A percentile compares a stretch with the other conserved stretches of the same genome.
These are phyloP conservation scores for Austroboletus festivus DNA, from an alignment of 768 basidiomycete species.

Conservation along the genomic window DNA sequence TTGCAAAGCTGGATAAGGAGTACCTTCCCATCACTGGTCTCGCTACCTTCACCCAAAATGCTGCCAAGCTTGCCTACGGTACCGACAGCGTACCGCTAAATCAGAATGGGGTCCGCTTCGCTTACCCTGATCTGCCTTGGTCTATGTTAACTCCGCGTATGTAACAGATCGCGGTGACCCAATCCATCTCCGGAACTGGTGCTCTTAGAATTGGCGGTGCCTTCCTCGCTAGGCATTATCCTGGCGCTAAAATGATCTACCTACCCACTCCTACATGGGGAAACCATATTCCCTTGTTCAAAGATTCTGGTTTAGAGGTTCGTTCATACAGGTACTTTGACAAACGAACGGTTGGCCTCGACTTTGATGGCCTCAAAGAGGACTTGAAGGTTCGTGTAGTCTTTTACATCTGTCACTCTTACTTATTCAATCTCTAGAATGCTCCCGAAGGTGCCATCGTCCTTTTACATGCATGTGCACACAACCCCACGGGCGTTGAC, in stretches of 20 bases:
- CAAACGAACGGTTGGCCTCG: constrained; percentile 86
- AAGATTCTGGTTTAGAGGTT: constrained; percentile 92
- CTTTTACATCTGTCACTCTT: background rate
- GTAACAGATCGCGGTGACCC: constrained; percentile 76
- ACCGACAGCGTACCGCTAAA: constrained; percentile 69
- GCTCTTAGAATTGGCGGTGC: constrained; percentile 93
- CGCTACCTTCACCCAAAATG: constrained; percentile 77
- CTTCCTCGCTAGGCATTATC: constrained; percentile 88
- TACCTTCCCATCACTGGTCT: constrained; percentile 96
- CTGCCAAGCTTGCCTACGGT: constrained; percentile 90
- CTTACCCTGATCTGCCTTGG: background rate
- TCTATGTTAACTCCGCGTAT: background rate
- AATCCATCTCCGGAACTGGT: constrained; percentile 97
- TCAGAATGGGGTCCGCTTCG: constrained; percentile 63
- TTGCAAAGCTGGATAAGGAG: constrained; percentile 81
- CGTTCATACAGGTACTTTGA: constrained; percentile 92
- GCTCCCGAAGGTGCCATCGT: constrained; percentile 82
- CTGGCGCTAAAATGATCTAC: constrained; percentile 83
- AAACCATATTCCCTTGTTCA: constrained; percentile 92
- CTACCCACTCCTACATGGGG: constrained; percentile 95
- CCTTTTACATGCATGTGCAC: constrained; percentile 93
- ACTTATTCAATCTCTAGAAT: constrained; percentile 38
- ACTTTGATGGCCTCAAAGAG: constrained; percentile 86
- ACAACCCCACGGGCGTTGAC: constrained; percentile 99
- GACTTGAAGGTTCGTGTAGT: constrained; percentile 68